A percentile compares a stretch with the other conserved stretches of the same genome.
These are phyloP conservation scores for Eucommia ulmoides DNA, from an alignment of 257 asterid species.

Conservation along the genomic window DNA sequence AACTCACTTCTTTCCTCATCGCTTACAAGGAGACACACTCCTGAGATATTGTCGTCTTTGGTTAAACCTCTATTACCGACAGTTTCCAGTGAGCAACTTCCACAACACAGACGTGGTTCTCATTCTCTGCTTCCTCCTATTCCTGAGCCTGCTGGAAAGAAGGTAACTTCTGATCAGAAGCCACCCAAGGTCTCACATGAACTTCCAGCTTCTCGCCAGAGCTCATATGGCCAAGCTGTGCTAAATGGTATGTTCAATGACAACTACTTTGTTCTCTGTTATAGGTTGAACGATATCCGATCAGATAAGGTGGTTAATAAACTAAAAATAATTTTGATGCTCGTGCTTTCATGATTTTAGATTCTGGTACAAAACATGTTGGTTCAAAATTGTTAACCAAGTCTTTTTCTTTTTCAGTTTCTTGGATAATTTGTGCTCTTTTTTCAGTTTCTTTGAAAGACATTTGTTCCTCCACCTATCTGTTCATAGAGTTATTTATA, in stretches of 20 bases:
- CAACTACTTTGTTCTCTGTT: not conserved
- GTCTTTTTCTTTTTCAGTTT: too few species aligned
- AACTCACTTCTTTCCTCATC: slow-evolving; percentile 72
- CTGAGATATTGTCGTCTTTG: slow-evolving; percentile 61
- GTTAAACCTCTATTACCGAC: slow-evolving; percentile 55
- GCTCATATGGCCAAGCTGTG: slow-evolving; percentile 75
- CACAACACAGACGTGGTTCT: slow-evolving; percentile 43
- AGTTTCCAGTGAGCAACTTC: slow-evolving; percentile 27
- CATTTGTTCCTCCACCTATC: too few species aligned
- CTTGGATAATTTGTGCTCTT: too few species aligned
- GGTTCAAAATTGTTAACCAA: too few species aligned
- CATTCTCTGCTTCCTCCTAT: slow-evolving; percentile 50
- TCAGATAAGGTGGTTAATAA: too few species aligned
- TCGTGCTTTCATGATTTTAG: too few species aligned
- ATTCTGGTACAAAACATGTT: too few species aligned
- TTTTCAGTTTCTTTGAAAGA: too few species aligned
- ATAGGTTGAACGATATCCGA: too few species aligned
- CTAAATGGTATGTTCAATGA: slow-evolving; percentile 41
- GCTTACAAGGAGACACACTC: slow-evolving; percentile 60
- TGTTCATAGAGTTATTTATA: too few species aligned
- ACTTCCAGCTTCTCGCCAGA: slow-evolving; percentile 36
- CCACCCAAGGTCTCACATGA: slow-evolving; percentile 43
- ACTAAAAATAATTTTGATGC: too few species aligned
- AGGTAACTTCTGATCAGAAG: slow-evolving; percentile 34
- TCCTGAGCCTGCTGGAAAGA: slow-evolving; percentile 36